phyloP scores from a whole-genome alignment of 768 basidiomycete species.

The Suillus luteus region DNA sequence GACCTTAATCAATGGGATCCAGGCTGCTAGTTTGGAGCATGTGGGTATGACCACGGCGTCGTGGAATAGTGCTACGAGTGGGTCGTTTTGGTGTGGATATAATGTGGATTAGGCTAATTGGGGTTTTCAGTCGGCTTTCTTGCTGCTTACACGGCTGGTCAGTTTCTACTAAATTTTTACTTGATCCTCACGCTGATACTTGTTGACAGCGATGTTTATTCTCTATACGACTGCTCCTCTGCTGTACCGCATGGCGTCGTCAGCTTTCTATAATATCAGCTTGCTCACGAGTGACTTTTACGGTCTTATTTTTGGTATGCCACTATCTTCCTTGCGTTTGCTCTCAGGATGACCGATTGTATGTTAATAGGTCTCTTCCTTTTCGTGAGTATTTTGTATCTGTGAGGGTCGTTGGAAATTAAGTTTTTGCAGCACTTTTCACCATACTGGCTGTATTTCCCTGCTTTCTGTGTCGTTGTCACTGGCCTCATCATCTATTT shows the following conservation, averaged over 20 bases:
- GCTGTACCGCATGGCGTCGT: constrained; percentile 83
- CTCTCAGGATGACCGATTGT: constrained; percentile 14
- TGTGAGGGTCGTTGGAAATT: constrained; percentile 1
- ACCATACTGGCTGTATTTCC: constrained; percentile 90
- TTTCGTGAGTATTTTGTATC: constrained; percentile 41
- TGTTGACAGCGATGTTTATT: constrained; percentile 70
- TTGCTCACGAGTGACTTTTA: constrained; percentile 89
- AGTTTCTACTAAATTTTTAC: constrained; percentile 5
- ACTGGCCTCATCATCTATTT: constrained; percentile 80
- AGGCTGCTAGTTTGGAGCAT: constrained; percentile 77
- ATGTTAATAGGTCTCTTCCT: constrained; percentile 47
- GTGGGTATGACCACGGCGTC: constrained; percentile 59
- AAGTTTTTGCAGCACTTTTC: constrained; percentile 58
- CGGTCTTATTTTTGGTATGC: constrained; percentile 70
- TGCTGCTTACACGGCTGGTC: constrained; percentile 50
- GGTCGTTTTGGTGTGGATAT: constrained; percentile 34
- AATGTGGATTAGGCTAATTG: background rate
- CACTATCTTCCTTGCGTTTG: constrained; percentile 1
- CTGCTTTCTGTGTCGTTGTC: constrained; percentile 71
- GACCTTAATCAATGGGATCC: constrained; percentile 74
- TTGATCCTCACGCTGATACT: constrained; percentile 7
- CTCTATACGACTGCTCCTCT: constrained; percentile 86
- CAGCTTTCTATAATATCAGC: constrained; percentile 83
- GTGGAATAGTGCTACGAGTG: constrained; percentile 76
- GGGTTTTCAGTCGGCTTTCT: constrained; percentile 48